Percentiles rank a stretch among this genome's conserved stretches.
Conservation (phyloP, 257 asterid genomes). For the Nicotiana attenuata region DNA sequence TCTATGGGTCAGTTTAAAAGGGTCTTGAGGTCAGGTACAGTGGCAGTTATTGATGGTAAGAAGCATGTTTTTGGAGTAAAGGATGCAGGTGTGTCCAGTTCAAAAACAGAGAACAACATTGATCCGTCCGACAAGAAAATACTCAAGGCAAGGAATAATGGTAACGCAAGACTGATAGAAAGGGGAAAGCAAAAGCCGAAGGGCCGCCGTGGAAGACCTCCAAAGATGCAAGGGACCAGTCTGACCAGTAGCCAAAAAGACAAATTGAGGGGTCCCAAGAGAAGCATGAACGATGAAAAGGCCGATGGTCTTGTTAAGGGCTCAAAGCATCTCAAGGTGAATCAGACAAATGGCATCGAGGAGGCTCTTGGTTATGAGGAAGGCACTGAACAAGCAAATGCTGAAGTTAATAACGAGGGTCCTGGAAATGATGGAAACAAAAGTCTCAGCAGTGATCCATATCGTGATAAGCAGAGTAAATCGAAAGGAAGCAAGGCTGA, state of each 20-base stretch:
- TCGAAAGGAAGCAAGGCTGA: constrained; percentile 8
- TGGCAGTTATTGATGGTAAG: constrained; percentile 41
- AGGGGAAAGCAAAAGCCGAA: constrained; percentile 15
- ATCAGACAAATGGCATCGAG: background rate
- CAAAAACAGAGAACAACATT: constrained; percentile 13
- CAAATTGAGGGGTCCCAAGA: constrained; percentile 2
- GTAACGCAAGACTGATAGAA: constrained; percentile 7
- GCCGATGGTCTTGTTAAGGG: constrained; percentile 15
- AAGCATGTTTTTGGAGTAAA: constrained; percentile 27
- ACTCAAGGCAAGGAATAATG: background rate
- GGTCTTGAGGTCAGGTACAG: constrained; percentile 74
- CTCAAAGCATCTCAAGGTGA: constrained; percentile 10
- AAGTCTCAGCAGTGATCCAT: constrained; percentile 12
- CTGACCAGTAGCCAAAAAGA: constrained; percentile 9
- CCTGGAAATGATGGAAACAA: constrained; percentile 15
- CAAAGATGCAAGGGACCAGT: constrained; percentile 14
- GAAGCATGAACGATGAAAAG: constrained; percentile 8
- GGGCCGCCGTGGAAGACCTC: constrained; percentile 36
- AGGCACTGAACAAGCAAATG: background rate
- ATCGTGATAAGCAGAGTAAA: constrained; percentile 14
- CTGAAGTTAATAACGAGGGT: background rate
- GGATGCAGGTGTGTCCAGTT: constrained; percentile 13
- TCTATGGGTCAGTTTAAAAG: constrained; percentile 37
- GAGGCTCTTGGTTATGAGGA: background rate
- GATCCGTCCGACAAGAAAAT: constrained; percentile 5